Conservation (phyloP, 2,329 filamentous ascomycete species). For the Nothophaeocryptopus gaeumannii region DNA sequence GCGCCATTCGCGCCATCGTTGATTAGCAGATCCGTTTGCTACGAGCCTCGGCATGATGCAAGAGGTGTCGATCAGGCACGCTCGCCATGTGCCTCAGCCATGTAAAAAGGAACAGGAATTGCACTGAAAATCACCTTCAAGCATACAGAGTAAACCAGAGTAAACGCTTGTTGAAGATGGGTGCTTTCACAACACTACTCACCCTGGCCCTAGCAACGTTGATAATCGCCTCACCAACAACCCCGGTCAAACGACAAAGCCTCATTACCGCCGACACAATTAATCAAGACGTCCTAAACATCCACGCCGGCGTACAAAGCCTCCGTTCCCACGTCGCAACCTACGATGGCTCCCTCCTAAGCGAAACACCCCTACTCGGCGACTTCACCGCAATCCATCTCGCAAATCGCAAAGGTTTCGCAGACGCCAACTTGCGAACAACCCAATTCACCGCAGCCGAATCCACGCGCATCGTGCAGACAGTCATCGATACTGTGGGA, state of each 20-base stretch:
- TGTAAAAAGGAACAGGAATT: not conserved
- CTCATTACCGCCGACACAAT: conserved; percentile 22
- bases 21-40: no score
- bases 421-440: conserved; percentile 22
- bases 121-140: no score
- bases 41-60: no score
- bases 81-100: no score
- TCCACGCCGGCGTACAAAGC: conserved; percentile 21
- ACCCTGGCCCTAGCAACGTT: conserved; percentile 3
- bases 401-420: conserved; percentile 25
- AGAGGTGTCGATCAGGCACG: no score
- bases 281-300: conserved; percentile 22
- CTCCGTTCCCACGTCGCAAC: conserved; percentile 16
- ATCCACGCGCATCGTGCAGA: conserved; percentile 22
- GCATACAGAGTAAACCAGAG: no score
- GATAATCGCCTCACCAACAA: conserved; percentile 8
- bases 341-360: conserved; percentile 14
- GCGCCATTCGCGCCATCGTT: no score
- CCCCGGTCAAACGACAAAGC: conserved; percentile 7
- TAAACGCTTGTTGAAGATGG: no score
- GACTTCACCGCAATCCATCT: conserved; percentile 24
- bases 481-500: conserved; percentile 20
- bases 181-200: not conserved
- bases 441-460: conserved; percentile 17
- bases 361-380: conserved; percentile 11